phyloP scores from a whole-genome alignment of 2,329 filamentous ascomycete species.

The Aotearoamyces nothofagi region DNA sequence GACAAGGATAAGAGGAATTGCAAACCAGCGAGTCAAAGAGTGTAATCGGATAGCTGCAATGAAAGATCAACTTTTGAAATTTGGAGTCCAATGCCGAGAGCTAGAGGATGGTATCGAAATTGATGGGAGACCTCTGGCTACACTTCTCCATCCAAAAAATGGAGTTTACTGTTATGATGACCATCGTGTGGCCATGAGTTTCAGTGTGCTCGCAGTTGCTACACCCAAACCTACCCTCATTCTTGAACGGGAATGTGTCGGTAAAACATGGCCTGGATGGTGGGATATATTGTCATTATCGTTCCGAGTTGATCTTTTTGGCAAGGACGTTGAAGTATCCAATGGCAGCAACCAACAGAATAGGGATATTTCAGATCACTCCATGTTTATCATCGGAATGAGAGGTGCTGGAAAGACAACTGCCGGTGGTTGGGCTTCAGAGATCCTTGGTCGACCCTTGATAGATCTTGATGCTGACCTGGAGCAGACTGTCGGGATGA shows the following conservation, averaged over 20 bases:
- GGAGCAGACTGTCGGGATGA: slow-evolving; percentile 55
- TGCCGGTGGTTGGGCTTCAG: slow-evolving; percentile 71
- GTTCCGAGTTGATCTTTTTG: slow-evolving; percentile 65
- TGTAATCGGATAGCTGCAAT: slow-evolving; percentile 95
- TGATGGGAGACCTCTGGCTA: slow-evolving; percentile 31
- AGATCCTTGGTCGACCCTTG: slow-evolving; percentile 59
- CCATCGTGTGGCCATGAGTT: slow-evolving; percentile 96
- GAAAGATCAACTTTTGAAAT: slow-evolving; percentile 88
- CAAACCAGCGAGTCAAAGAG: slow-evolving; percentile 95
- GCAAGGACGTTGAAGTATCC: slow-evolving; percentile 34
- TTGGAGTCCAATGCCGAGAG: slow-evolving; percentile 73
- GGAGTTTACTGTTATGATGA: slow-evolving; percentile 91
- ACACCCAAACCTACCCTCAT: slow-evolving; percentile 60
- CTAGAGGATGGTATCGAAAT: slow-evolving; percentile 88
- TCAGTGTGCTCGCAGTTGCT: slow-evolving; percentile 71
- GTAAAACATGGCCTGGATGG: slow-evolving; percentile 98
- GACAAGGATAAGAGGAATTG: slow-evolving; percentile 84
- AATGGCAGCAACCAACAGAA: slow-evolving; percentile 23
- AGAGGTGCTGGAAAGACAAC: slow-evolving; percentile 94
- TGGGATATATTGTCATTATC: slow-evolving; percentile 77
- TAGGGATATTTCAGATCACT: slow-evolving; percentile 32
- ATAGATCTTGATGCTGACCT: slow-evolving; percentile 81
- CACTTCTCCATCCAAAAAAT: slow-evolving; percentile 38
- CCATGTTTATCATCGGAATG: slow-evolving; percentile 94
- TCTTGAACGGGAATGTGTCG: slow-evolving; percentile 80